Conservation (phyloP, 1,284 basidiomycete species). For the Tilletiopsis washingtonensis region DNA sequence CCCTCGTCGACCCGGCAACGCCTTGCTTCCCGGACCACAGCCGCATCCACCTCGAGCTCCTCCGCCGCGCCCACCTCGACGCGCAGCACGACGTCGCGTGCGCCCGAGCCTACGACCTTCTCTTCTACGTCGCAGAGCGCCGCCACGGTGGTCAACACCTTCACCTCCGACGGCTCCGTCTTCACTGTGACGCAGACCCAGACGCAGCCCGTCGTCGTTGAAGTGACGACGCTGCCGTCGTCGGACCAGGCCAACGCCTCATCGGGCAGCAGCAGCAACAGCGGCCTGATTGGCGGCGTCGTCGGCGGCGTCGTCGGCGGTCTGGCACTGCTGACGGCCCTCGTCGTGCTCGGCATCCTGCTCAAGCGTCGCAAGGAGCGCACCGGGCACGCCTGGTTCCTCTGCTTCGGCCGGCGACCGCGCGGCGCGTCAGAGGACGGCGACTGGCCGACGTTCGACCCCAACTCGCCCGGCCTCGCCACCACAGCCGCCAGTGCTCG, state of each 20-base stretch:
- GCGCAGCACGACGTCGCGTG: too few relatives aligned
- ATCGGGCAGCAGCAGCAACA: conserved; percentile 19
- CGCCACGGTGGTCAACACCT: too few relatives aligned
- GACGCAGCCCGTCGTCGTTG: not conserved
- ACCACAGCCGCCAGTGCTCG: conserved; percentile 11
- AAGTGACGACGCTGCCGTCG: not conserved
- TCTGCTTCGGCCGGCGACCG: conserved; percentile 31
- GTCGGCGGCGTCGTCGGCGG: conserved; percentile 38
- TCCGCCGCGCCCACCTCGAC: too few relatives aligned
- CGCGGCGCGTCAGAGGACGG: conserved; percentile 20
- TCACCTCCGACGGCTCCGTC: not conserved
- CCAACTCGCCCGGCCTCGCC: conserved; percentile 8
- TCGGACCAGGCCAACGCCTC: not conserved
- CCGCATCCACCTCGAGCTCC: too few relatives aligned
- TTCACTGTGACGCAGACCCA: not conserved
- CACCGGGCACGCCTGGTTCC: conserved; percentile 32
- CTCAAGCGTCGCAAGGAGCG: conserved; percentile 20
- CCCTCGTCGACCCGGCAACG: too few relatives aligned
- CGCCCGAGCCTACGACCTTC: too few relatives aligned
- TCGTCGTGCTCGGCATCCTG: conserved; percentile 13
- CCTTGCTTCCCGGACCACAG: too few relatives aligned
- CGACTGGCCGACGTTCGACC: conserved; percentile 32
- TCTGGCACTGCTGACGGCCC: conserved; percentile 17
- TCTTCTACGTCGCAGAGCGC: too few relatives aligned
- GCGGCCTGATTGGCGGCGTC: conserved; percentile 31